A percentile compares a stretch with the other conserved stretches of the same genome.
These are phyloP conservation scores for Fusarium piperis DNA, from an alignment of 2,329 filamentous ascomycete genomes.

Conservation along the genomic window DNA sequence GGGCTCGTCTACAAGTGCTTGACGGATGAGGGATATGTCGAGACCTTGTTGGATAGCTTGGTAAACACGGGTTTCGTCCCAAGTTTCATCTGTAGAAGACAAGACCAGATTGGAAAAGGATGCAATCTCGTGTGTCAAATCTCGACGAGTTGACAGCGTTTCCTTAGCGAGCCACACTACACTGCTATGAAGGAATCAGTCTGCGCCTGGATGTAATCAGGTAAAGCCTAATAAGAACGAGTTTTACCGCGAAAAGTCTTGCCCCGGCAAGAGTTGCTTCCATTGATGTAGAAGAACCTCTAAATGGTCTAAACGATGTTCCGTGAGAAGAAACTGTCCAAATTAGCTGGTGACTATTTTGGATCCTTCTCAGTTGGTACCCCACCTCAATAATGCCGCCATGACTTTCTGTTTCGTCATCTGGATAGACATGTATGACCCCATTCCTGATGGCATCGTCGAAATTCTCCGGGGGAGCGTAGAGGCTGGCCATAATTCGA, in stretches of 20 bases:
- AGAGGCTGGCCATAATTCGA: background rate
- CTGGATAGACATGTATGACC: background rate
- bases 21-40: background rate
- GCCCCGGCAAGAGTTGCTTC: background rate
- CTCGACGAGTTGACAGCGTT: background rate
- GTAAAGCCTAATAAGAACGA: background rate
- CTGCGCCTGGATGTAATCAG: background rate
- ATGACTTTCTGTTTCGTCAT: background rate
- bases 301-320: accelerated
- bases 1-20: background rate
- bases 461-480: background rate
- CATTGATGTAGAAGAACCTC: background rate
- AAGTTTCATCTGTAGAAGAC: background rate
- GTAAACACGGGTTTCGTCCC: background rate
- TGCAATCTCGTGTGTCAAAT: background rate
- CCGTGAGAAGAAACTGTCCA: background rate
- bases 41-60: background rate
- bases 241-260: background rate
- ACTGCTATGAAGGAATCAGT: background rate
- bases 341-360: background rate
- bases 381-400: background rate
- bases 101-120: background rate
- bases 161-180: accelerated
- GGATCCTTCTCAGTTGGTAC: background rate
- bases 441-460: background rate